These are phyloP conservation scores for Murraya paniculata DNA, from an alignment of 345 rosid genomes.

Conservation along the genomic window DNA sequence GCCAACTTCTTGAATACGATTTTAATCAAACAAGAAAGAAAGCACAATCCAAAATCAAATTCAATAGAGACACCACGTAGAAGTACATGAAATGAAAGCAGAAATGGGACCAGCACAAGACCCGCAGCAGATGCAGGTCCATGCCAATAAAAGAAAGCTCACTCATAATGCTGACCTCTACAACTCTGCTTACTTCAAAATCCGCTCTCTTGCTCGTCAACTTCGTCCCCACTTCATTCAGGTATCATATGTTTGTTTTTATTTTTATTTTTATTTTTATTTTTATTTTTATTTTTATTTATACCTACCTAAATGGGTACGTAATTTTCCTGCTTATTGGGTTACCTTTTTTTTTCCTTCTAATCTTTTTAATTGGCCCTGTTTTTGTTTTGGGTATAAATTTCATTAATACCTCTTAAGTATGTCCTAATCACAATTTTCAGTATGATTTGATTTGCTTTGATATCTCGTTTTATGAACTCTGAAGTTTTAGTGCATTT, in stretches of 20 bases:
- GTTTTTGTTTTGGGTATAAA: neutral
- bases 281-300: neutral
- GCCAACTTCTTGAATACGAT: too few species aligned
- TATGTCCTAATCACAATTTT: neutral
- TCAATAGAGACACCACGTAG: too few species aligned
- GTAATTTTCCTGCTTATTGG: neutral
- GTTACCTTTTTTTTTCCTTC: neutral
- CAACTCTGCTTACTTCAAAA: conserved; percentile 23
- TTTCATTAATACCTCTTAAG: neutral
- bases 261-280: neutral
- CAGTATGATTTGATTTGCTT: neutral
- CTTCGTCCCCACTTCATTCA: conserved; percentile 27
- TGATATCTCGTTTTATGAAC: neutral
- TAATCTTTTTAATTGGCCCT: neutral
- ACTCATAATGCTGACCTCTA: neutral
- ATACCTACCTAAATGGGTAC: neutral
- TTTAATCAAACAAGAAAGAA: neutral
- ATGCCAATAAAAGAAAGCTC: conserved; percentile 3
- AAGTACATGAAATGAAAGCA: neutral
- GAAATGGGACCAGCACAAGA: neutral
- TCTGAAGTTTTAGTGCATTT: neutral
- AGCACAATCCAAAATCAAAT: neutral
- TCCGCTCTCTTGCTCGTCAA: conserved; percentile 20
- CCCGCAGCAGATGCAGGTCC: neutral
- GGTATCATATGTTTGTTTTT: neutral